Conservation (phyloP, 306 rosid genomes). For the Myrica gale region DNA sequence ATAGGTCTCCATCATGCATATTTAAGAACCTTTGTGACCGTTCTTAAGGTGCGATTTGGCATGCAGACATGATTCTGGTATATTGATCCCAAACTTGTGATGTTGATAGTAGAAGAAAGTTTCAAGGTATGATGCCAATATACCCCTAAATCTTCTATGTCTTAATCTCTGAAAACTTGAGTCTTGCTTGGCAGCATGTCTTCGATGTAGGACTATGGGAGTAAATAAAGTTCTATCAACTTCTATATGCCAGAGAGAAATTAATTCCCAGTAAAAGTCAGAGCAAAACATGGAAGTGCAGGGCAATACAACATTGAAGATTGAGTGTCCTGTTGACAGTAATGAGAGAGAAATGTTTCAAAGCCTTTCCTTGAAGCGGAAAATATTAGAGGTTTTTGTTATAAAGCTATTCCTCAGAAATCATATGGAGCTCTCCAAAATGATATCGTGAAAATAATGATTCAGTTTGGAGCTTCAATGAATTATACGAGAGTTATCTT, state of each 20-base stretch:
- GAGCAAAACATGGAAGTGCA: slow-evolving; percentile 39
- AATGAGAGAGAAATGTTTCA: slow-evolving; percentile 44
- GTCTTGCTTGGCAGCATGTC: slow-evolving; percentile 25
- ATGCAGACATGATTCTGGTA: neutral
- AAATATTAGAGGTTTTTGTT: slow-evolving; percentile 54
- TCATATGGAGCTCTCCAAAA: slow-evolving; percentile 10
- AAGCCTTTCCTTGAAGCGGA: slow-evolving; percentile 55
- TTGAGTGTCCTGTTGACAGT: slow-evolving; percentile 30
- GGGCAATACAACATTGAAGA: slow-evolving; percentile 33
- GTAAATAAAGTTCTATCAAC: slow-evolving; percentile 34
- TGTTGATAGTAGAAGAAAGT: slow-evolving; percentile 15
- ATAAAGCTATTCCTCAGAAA: slow-evolving; percentile 3
- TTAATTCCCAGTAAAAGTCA: slow-evolving; percentile 25
- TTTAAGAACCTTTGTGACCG: neutral
- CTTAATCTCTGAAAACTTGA: slow-evolving; percentile 11
- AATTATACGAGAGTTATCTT: slow-evolving; percentile 22
- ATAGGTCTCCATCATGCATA: neutral
- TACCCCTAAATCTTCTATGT: slow-evolving; percentile 12
- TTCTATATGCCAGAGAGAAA: slow-evolving; percentile 42
- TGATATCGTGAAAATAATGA: slow-evolving; percentile 13
- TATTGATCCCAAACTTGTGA: neutral
- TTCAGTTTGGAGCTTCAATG: slow-evolving; percentile 23
- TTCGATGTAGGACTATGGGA: slow-evolving; percentile 41
- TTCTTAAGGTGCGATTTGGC: neutral
- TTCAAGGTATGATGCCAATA: slow-evolving; percentile 43